Base-by-base conservation (phyloP, 2,329 filamentous ascomycete genomes). In the Hypoxylon sp. region DNA sequence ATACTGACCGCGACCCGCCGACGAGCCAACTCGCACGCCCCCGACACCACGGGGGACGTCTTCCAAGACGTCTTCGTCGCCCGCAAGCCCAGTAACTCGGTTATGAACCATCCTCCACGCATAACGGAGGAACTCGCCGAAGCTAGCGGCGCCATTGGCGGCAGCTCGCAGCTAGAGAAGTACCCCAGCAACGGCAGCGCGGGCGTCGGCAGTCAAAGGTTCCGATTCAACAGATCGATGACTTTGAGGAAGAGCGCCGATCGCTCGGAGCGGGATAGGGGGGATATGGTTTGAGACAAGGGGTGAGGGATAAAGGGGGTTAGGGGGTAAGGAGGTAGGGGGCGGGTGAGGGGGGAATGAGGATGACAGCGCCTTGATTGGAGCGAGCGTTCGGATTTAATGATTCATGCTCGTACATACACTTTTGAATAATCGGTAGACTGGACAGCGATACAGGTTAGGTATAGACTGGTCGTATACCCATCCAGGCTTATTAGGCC, bases 1-100 rank as follows among this genome's bases (percentile, higher is more conserved):
- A 62, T 75, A 20, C 60, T 78, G 1, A 55, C 72, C 10, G 73
- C 77, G 5, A 75, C 75, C 5, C 73, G 75, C 22, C 70, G 76
- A 25, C 71, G 77, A 25, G 71, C 75, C 55, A 71, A 76, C 61
- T 75, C 77, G 13, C 68, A 74, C 37, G 68, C 74, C 1, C 35
- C 65, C 7, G 71, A 74, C n/a, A 68, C 69, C 6, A 69, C 69
- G n/a, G 66, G 66, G 1, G 78, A 78, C 40, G 78, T 86, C 71
- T 83, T 83, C 77, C 79, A 82, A 61, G 81, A 85, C 58, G 82
- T 86, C 0, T 86, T 84, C 54, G 80, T 82, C 30, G 79, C 77
- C 49, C 82, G 84, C 30, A 80, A 79, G 35, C 77, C 60, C 0
- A 68, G 71, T 20, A 67, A 64, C 37, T 46, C 69, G 7, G 66